Evolutionary conservation across 352 stramenopile species (phyloP).

Genomic region (Phytophthora nicotianae): DNA sequence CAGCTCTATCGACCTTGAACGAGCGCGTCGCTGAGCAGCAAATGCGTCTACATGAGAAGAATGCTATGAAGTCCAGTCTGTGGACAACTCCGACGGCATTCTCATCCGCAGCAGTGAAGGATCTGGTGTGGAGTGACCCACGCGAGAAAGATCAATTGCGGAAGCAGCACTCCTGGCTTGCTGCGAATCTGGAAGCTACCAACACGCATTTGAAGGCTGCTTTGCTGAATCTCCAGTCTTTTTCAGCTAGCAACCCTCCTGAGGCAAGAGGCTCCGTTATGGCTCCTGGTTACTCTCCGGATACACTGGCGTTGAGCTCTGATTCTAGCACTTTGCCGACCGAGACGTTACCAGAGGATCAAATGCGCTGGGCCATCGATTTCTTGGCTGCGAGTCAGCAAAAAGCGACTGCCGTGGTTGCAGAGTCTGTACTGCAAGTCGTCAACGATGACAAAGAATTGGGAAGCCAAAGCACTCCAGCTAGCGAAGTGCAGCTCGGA

Average conservation of each 20-base stretch:
- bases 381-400: constrained; percentile 57
- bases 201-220: constrained; percentile 62
- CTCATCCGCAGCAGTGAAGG: constrained; percentile 33
- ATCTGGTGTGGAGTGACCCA: constrained; percentile 24
- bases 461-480: constrained; percentile 4
- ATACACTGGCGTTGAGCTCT: constrained; percentile 2
- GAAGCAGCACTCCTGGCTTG: constrained; percentile 70
- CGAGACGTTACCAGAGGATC: constrained; percentile 45
- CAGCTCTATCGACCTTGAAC: constrained; percentile 55
- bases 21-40: constrained; percentile 33
- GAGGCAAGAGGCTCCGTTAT: neutral
- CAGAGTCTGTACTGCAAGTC: constrained; percentile 17
- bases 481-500: constrained; percentile 8
- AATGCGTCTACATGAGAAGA: constrained; percentile 15
- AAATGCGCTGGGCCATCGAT: constrained; percentile 72
- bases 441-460: constrained; percentile 23
- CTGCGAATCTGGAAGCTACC: constrained; percentile 68
- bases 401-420: constrained; percentile 40
- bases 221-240: constrained; percentile 65
- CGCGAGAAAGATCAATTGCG: constrained; percentile 46
- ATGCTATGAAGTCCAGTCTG: constrained; percentile 31
- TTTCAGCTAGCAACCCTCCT: constrained; percentile 21
- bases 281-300: constrained; percentile 10
- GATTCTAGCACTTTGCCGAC: constrained; percentile 15
- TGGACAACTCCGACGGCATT: constrained; percentile 34